Percentiles rank a stretch among this genome's conserved stretches.
These are phyloP conservation scores for Leptomonas pyrrhocoris DNA, from an alignment of 208 protist species.

Conservation along the genomic window DNA sequence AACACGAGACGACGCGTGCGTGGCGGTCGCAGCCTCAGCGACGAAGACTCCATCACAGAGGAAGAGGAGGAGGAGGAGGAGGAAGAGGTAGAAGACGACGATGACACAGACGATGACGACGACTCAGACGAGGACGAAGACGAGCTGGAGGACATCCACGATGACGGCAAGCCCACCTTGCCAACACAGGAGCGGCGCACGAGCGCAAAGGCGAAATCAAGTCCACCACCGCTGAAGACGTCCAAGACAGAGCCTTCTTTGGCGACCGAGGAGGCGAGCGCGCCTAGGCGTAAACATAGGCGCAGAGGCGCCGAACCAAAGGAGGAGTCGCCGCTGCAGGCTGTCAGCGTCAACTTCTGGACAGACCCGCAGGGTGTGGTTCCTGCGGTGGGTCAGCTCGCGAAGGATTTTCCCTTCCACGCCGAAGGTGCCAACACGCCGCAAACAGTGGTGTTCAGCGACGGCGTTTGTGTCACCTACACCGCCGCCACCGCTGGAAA, in stretches of 20 bases:
- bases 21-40: slow-evolving; percentile 4
- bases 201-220: not conserved
- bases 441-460: slow-evolving; percentile 73
- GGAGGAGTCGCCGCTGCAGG: slow-evolving; percentile 35
- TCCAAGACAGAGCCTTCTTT: not conserved
- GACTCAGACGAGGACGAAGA: slow-evolving; percentile 23
- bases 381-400: slow-evolving; percentile 39
- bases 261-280: not conserved
- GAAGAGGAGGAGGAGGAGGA: slow-evolving; percentile 36
- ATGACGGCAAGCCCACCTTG: slow-evolving; percentile 17
- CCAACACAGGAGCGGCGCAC: not conserved
- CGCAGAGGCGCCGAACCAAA: slow-evolving; percentile 5
- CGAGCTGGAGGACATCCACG: not conserved
- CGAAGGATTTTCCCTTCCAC: slow-evolving; percentile 51
- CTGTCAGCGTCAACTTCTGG: slow-evolving; percentile 75
- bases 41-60: slow-evolving; percentile 16
- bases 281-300: not conserved
- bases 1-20: not conserved
- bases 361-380: slow-evolving; percentile 45
- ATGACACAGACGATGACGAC: slow-evolving; percentile 11
- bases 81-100: slow-evolving; percentile 7
- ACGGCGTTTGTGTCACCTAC: slow-evolving; percentile 84
- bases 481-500: slow-evolving; percentile 62
- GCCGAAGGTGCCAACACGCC: slow-evolving; percentile 31
- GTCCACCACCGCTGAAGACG: slow-evolving; percentile 9